Evolutionary conservation across 2,329 filamentous ascomycete species (phyloP), one percentile per base, ranked within the genome.

Genomic region (Ophiostoma ulmi): DNA sequence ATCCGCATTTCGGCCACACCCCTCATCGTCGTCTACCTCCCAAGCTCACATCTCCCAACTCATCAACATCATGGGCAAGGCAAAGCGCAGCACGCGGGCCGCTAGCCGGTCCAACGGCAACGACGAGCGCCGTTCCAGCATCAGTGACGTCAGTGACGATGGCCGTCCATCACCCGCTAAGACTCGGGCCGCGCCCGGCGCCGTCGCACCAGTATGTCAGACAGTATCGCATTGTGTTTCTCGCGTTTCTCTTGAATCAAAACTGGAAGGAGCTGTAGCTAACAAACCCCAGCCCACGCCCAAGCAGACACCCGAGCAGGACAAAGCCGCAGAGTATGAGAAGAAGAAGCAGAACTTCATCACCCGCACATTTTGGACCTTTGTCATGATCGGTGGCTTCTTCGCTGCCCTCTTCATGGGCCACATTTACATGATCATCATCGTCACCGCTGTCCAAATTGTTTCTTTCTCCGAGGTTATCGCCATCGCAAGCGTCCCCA

Each of bases 301-400:
- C 52, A 85, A 84, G 75, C 77, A 80, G 13, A 76, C 80, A 10
- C 77, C 79, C 48, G 76, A 79, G 71, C 80, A 82, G 65, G 80
- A 83, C 73, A 79, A 81, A 72, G 78, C 79, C 69, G 79, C 80
- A 77, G 95, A 97, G 73, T 97, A 96, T 80, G 93, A 98, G 79
- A 98, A 98, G 88, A 99, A 99, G 82, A 97, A 97, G 83, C 91
- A 93, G 80, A 97, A 95, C 80, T 98, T 99, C 84, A 91, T 97
- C 77, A 97, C 93, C 55, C 90, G 95, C 77, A 94, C 94, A 70
- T 93, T 97, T 85, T 99, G 95, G 95, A 97, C 93, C 3, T 90
- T 99, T 74, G 90, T 97, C 81, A 99, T 99, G 95, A 97, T 99
- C 76, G 91, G 85, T 70, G 87, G 88, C 77, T 99, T 99, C 86